Conservation (phyloP, 192 early-diverging fungal species). For the Lunasporangiospora selenospora region DNA sequence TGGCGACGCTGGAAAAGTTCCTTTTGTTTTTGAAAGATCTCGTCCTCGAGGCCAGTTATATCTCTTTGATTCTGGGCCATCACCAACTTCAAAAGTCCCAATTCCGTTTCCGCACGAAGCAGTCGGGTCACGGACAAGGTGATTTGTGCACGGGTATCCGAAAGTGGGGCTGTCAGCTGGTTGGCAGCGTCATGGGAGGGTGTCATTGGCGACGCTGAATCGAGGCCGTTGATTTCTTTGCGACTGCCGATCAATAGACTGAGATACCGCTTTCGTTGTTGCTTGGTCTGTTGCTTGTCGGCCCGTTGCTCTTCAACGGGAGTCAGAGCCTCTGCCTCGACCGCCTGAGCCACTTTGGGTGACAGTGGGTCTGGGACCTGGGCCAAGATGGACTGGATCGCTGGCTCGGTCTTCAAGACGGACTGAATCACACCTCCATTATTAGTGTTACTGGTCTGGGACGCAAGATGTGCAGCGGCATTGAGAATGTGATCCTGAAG, state of each 20-base stretch:
- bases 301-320: too few species aligned
- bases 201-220: neutral
- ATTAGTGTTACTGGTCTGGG: neutral
- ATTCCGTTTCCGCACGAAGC: slow-evolving; percentile 25
- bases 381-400: slow-evolving; percentile 15
- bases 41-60: slow-evolving; percentile 28
- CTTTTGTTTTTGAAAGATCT: slow-evolving; percentile 14
- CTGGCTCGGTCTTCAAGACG: neutral
- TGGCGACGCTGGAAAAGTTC: slow-evolving; percentile 16
- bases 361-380: too few species aligned
- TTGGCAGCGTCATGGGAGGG: neutral
- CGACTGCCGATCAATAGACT: too few species aligned
- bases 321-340: too few species aligned
- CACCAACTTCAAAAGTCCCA: slow-evolving; percentile 22
- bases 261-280: too few species aligned
- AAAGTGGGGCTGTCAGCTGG: neutral
- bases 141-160: slow-evolving; percentile 7
- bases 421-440: too few species aligned
- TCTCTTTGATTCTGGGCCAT: slow-evolving; percentile 35
- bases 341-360: too few species aligned
- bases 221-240: neutral
- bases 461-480: neutral
- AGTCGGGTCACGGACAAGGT: slow-evolving; percentile 17
- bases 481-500: slow-evolving; percentile 22
- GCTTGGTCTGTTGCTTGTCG: too few species aligned